A percentile compares a stretch with the other conserved stretches of the same genome.
phyloP scores from a whole-genome alignment of 2,329 filamentous ascomycete species.

The Alternaria longipes region DNA sequence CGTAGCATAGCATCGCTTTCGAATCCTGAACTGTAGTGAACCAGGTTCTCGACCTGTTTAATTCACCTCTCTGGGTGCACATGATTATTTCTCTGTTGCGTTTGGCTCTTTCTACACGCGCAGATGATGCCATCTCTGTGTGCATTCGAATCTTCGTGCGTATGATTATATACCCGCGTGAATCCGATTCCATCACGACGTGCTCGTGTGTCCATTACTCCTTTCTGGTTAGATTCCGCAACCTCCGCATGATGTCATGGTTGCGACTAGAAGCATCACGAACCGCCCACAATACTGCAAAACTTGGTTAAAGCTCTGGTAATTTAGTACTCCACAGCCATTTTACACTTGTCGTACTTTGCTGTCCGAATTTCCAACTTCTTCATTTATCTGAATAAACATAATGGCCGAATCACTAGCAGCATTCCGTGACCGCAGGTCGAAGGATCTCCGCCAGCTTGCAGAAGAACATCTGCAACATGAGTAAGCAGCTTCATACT shows the following conservation, averaged over 20 bases:
- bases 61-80: no score
- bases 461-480: conserved; percentile 47
- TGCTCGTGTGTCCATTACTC: conserved; percentile 10
- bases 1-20: conserved; percentile 9
- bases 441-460: conserved; percentile 40
- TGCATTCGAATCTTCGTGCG: neutral
- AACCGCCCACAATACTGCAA: neutral
- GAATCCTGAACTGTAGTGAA: conserved; percentile 1
- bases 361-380: neutral
- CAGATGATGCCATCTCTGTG: neutral
- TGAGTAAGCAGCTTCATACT: conserved; percentile 34
- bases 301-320: neutral
- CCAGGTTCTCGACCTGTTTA: neutral
- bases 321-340: neutral
- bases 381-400: neutral
- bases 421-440: conserved; percentile 41
- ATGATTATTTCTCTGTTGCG: neutral
- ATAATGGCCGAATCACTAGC: conserved; percentile 44
- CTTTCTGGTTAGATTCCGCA: conserved; percentile 18
- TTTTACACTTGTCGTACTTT: neutral
- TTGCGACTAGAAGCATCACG: conserved; percentile 18
- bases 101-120: neutral
- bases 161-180: neutral
- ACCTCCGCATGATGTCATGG: conserved; percentile 25
- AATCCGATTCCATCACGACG: neutral